Evolutionary conservation across 768 basidiomycete species (phyloP).

Genomic region (Coprinopsis sp.): DNA sequence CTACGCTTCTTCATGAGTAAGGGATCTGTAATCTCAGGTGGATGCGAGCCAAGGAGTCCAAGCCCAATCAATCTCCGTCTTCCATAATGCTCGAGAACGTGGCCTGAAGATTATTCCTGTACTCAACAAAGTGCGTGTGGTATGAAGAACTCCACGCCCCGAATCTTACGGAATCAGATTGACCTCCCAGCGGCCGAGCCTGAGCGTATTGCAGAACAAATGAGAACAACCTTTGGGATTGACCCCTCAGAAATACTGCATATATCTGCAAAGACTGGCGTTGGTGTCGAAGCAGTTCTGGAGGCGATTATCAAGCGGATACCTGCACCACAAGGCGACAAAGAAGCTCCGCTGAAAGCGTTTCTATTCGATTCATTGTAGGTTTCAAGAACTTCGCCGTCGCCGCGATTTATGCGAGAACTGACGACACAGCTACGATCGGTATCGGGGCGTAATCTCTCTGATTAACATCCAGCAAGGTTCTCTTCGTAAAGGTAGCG

Average conservation of each 20-base stretch:
- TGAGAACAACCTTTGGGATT: slow-evolving; percentile 78
- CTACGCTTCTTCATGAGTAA: slow-evolving; percentile 4
- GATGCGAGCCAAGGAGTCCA: slow-evolving; percentile 98
- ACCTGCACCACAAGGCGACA: slow-evolving; percentile 66
- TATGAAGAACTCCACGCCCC: slow-evolving; percentile 3
- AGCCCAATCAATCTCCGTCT: slow-evolving; percentile 95
- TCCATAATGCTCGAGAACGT: slow-evolving; percentile 79
- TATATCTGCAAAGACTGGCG: slow-evolving; percentile 91
- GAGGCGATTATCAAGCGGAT: slow-evolving; percentile 78
- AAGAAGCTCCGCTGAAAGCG: slow-evolving; percentile 62
- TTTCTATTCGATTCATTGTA: slow-evolving; percentile 92
- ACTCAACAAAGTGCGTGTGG: slow-evolving; percentile 71
- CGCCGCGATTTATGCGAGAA: slow-evolving; percentile 7
- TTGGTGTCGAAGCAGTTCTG: slow-evolving; percentile 74
- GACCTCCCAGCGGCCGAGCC: slow-evolving; percentile 90
- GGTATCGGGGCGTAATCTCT: slow-evolving; percentile 94
- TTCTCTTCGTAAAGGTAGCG: slow-evolving; percentile 69
- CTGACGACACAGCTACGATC: slow-evolving; percentile 67
- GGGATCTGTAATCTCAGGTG: slow-evolving; percentile 50
- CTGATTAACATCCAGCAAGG: slow-evolving; percentile 81
- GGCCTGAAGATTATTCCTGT: slow-evolving; percentile 85
- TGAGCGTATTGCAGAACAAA: slow-evolving; percentile 72
- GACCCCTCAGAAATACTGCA: slow-evolving; percentile 67
- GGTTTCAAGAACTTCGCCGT: slow-evolving; percentile 23
- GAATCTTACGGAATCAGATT: slow-evolving; percentile 47